Conservation (phyloP, 1,284 basidiomycete species). For the Irpex sp. region DNA sequence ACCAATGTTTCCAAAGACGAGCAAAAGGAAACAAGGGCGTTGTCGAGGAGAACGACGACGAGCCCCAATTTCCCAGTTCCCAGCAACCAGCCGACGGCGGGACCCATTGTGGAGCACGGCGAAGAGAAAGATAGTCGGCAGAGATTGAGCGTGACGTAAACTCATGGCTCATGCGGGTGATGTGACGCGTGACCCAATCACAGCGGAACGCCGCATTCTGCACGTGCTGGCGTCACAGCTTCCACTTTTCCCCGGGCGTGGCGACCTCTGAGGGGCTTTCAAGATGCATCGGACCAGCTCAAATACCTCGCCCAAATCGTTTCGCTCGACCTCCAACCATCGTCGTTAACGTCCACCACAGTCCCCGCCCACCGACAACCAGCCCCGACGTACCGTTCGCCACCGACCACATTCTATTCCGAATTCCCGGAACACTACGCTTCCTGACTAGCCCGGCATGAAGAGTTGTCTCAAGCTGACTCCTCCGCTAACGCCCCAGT, state of each 20-base stretch:
- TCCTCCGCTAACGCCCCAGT: constrained; percentile 10
- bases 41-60: neutral
- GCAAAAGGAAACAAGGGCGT: neutral
- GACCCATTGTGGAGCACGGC: neutral
- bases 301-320: constrained; percentile 2
- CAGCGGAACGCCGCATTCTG: neutral
- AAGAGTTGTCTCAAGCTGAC: constrained; percentile 13
- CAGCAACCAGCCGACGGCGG: neutral
- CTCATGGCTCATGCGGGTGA: neutral
- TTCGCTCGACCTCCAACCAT: neutral
- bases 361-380: neutral
- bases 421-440: neutral
- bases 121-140: neutral
- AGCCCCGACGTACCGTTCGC: neutral
- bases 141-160: neutral
- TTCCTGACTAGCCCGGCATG: constrained; percentile 5
- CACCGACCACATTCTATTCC: neutral
- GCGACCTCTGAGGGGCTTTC: constrained; percentile 6
- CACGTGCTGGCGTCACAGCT: constrained; percentile 4
- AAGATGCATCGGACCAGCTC: constrained; percentile 7
- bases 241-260: constrained; percentile 13
- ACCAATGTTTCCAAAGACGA: neutral
- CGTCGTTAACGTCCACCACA: neutral
- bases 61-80: neutral
- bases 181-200: neutral